phyloP scores from a whole-genome alignment of 2,329 filamentous ascomycete genomes.

The Rasamsonia emersonii region DNA sequence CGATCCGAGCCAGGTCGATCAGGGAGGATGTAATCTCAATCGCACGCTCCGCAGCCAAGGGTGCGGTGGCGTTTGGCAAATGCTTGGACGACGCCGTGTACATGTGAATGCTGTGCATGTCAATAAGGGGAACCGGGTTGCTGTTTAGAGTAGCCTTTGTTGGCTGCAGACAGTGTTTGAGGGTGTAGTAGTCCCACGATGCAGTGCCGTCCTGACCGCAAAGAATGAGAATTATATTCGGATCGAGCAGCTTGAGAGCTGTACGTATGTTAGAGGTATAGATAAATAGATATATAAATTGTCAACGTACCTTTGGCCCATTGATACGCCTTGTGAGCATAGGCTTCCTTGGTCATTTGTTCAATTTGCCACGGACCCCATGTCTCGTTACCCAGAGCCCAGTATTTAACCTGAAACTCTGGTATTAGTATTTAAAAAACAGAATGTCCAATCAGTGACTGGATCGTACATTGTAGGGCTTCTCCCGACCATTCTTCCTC shows the following conservation, averaged over 20 bases:
- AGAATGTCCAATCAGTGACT: background rate
- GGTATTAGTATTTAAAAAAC: slow-evolving; percentile 2
- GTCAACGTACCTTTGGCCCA: slow-evolving; percentile 45
- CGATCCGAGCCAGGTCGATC: slow-evolving; percentile 65
- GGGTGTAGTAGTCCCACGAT: slow-evolving; percentile 64
- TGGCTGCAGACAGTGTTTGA: slow-evolving; percentile 57
- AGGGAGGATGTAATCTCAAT: slow-evolving; percentile 61
- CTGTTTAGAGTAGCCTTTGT: slow-evolving; percentile 34
- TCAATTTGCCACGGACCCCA: slow-evolving; percentile 54
- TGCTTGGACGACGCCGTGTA: slow-evolving; percentile 58
- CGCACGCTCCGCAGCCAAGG: slow-evolving; percentile 61
- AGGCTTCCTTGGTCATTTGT: slow-evolving; percentile 52
- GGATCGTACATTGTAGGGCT: slow-evolving; percentile 58
- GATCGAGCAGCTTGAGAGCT: slow-evolving; percentile 46
- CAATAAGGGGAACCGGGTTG: slow-evolving; percentile 45
- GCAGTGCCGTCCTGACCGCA: slow-evolving; percentile 63
- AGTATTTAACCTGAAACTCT: slow-evolving; percentile 57
- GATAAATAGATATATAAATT: background rate
- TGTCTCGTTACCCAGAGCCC: slow-evolving; percentile 70
- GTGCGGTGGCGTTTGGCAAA: slow-evolving; percentile 52
- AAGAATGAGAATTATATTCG: slow-evolving; percentile 59
- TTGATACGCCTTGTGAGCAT: slow-evolving; percentile 50
- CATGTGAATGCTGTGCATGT: slow-evolving; percentile 75
- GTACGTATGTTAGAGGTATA: background rate
- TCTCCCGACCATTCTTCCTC: slow-evolving; percentile 62